Conservation (phyloP, 345 rosid species). For the Laguncularia racemosa region DNA sequence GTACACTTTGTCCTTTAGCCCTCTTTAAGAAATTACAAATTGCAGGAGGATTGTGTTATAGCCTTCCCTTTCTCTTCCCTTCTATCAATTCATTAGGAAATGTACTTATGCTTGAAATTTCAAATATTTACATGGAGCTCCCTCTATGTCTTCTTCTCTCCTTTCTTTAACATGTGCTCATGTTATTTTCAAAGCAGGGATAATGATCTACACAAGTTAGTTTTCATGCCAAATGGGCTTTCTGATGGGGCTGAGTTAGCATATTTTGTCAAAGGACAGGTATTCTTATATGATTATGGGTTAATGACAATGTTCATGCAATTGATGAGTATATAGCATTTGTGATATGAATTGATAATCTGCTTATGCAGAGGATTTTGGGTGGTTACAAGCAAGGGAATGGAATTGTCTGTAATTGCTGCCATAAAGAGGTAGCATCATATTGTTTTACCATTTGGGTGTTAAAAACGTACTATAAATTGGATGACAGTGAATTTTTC, state of each 20-base stretch:
- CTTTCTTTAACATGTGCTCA: neutral
- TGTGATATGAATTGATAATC: too few relatives aligned
- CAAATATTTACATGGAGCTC: too few relatives aligned
- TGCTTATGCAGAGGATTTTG: constrained; percentile 44
- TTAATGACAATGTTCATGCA: constrained; percentile 4
- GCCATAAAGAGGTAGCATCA: constrained; percentile 59
- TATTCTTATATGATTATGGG: constrained; percentile 14
- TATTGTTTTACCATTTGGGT: constrained; percentile 4
- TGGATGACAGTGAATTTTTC: too few relatives aligned
- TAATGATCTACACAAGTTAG: constrained; percentile 84
- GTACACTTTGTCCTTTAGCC: too few relatives aligned
- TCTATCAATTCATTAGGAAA: neutral
- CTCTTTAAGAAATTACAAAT: too few relatives aligned
- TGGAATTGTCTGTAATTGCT: constrained; percentile 85
- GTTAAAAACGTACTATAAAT: neutral
- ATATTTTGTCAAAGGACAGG: constrained; percentile 87
- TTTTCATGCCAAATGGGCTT: constrained; percentile 94
- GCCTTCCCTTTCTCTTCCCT: neutral
- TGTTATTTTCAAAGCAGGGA: constrained; percentile 43
- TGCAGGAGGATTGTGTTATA: neutral
- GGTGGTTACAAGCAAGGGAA: constrained; percentile 79
- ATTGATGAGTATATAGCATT: too few relatives aligned
- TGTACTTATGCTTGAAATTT: too few relatives aligned
- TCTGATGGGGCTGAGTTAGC: constrained; percentile 88
- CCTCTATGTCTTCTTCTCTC: too few relatives aligned